phyloP scores from a whole-genome alignment of 1,284 basidiomycete genomes.

The Malassezia slooffiae region DNA sequence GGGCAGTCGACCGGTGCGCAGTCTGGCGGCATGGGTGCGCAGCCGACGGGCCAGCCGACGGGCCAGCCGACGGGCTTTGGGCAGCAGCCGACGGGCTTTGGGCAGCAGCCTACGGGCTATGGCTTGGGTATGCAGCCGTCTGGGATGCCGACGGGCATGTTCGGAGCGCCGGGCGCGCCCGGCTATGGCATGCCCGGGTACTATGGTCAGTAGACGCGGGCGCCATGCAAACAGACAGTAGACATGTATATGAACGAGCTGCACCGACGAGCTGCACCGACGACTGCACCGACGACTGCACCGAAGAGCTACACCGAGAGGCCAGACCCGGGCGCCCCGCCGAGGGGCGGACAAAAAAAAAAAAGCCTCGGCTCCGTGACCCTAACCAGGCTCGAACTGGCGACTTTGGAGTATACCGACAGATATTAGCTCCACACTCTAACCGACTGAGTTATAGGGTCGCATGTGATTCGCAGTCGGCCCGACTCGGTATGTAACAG shows the following conservation, averaged over 20 bases:
- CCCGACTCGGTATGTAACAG: too few species aligned
- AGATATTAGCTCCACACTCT: slow-evolving; percentile 20
- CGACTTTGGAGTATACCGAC: slow-evolving; percentile 17
- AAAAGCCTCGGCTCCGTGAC: too few species aligned
- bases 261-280: too few species aligned
- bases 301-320: too few species aligned
- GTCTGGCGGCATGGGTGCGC: slow-evolving; percentile 43
- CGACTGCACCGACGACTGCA: too few species aligned
- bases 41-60: slow-evolving; percentile 42
- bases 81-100: neutral
- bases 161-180: too few species aligned
- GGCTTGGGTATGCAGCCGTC: too few species aligned
- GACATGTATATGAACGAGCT: too few species aligned
- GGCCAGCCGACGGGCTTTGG: slow-evolving; percentile 26
- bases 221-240: too few species aligned
- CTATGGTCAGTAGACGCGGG: too few species aligned
- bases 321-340: neutral
- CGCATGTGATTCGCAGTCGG: neutral
- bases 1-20: slow-evolving; percentile 25
- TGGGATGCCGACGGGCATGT: too few species aligned
- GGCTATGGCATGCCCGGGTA: too few species aligned
- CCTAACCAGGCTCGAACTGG: slow-evolving; percentile 21
- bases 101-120: neutral
- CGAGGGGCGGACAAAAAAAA: neutral
- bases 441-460: slow-evolving; percentile 20